Conservation (phyloP, 169 alveolate genomes). For the Plasmodium reichenowi region DNA sequence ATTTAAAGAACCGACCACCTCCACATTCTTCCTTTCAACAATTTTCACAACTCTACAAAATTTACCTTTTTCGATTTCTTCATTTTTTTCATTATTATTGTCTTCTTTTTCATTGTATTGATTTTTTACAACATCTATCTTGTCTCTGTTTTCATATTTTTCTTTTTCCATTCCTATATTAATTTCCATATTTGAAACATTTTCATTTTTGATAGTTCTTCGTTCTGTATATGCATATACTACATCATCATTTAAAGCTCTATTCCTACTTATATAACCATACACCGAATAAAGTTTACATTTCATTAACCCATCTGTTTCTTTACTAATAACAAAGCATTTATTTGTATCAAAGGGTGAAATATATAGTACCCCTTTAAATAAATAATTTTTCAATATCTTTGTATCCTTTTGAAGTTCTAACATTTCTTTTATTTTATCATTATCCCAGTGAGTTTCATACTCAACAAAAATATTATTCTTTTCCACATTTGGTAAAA, state of each 20-base stretch:
- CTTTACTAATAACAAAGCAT: conserved; percentile 40
- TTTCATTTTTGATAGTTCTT: conserved; percentile 52
- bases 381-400: conserved; percentile 14
- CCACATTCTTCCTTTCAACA: conserved; percentile 31
- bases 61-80: conserved; percentile 17
- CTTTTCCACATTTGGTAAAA: conserved; percentile 6
- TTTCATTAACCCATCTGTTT: conserved; percentile 6
- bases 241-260: conserved; percentile 85
- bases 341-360: conserved; percentile 73
- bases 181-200: conserved; percentile 3
- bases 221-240: conserved; percentile 82
- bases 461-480: conserved; percentile 38
- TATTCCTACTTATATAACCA: conserved; percentile 86
- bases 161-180: neutral
- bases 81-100: neutral
- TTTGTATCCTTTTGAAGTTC: conserved; percentile 13
- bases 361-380: conserved; percentile 55
- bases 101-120: neutral
- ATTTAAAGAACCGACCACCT: conserved; percentile 44
- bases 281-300: conserved; percentile 66
- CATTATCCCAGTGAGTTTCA: conserved; percentile 55
- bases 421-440: conserved; percentile 34
- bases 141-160: neutral
- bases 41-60: conserved; percentile 60
- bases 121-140: neutral